These are phyloP conservation scores for Volutella citrinella DNA, from an alignment of 2,329 filamentous ascomycete genomes.

Conservation along the genomic window DNA sequence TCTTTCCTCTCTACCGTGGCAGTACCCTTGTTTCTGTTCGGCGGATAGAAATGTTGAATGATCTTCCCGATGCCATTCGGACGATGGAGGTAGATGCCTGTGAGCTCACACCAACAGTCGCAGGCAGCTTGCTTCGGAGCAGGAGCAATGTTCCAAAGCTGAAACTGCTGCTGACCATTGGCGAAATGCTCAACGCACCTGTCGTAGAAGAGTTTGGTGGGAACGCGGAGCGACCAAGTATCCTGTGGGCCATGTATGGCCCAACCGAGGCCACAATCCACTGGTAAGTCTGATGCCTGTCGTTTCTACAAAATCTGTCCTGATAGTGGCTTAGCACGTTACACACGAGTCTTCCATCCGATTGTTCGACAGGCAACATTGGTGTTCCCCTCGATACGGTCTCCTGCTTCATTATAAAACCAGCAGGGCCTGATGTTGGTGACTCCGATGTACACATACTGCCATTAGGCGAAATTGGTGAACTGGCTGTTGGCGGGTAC, in stretches of 20 bases:
- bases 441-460: slow-evolving; percentile 48
- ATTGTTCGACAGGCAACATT: slow-evolving; percentile 64
- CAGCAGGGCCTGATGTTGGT: slow-evolving; percentile 27
- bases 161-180: slow-evolving; percentile 77
- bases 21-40: slow-evolving; percentile 70
- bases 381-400: slow-evolving; percentile 79
- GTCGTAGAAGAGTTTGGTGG: slow-evolving; percentile 80
- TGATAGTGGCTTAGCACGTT: slow-evolving; percentile 54
- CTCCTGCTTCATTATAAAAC: slow-evolving; percentile 67
- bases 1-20: slow-evolving; percentile 77
- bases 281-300: slow-evolving; percentile 47
- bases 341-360: slow-evolving; percentile 57
- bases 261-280: slow-evolving; percentile 92
- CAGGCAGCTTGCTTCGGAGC: slow-evolving; percentile 69
- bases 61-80: slow-evolving; percentile 67
- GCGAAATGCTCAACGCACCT: slow-evolving; percentile 81
- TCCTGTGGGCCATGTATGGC: slow-evolving; percentile 91
- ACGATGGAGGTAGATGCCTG: slow-evolving; percentile 72
- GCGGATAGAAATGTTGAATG: slow-evolving; percentile 67
- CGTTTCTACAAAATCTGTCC: neutral
- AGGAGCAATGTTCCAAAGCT: slow-evolving; percentile 65
- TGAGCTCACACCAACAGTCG: slow-evolving; percentile 86
- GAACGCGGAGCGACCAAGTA: slow-evolving; percentile 46
- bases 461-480: slow-evolving; percentile 66
- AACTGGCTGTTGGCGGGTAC: slow-evolving; percentile 76